These are phyloP conservation scores for Candida pseudoglaebosa DNA, from an alignment of 805 yeast species.

Conservation along the genomic window DNA sequence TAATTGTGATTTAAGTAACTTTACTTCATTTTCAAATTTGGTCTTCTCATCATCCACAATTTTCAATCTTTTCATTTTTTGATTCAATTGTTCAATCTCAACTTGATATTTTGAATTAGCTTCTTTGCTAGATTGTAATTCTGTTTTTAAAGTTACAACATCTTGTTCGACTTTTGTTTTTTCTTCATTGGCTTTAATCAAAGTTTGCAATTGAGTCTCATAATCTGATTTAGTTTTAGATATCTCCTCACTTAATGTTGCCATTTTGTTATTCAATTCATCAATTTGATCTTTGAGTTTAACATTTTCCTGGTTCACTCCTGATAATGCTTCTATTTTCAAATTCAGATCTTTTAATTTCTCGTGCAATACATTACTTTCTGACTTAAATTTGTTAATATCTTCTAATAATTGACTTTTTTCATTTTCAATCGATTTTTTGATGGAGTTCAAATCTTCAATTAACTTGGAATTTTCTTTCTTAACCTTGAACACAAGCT, in stretches of 20 bases:
- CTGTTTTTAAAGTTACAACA: slow-evolving; percentile 5
- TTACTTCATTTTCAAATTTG: slow-evolving; percentile 3
- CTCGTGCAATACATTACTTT: slow-evolving; percentile 1
- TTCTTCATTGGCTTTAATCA: background rate
- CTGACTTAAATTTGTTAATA: slow-evolving; percentile 3
- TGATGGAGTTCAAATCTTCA: slow-evolving; percentile 5
- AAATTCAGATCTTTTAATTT: background rate
- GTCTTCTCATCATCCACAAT: slow-evolving; percentile 1
- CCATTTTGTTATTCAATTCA: slow-evolving; percentile 6
- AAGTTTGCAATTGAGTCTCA: background rate
- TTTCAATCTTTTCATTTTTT: background rate
- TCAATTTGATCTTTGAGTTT: slow-evolving; percentile 5
- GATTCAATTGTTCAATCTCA: slow-evolving; percentile 1
- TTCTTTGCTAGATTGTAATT: background rate
- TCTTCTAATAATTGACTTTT: slow-evolving; percentile 6
- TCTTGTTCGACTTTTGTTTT: slow-evolving; percentile 7
- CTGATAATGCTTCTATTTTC: background rate
- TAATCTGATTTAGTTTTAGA: background rate
- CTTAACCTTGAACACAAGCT: background rate
- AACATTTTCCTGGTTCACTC: background rate
- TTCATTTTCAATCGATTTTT: slow-evolving; percentile 1
- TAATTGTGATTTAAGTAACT: background rate
- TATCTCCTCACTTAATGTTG: slow-evolving; percentile 1
- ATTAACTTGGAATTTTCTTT: slow-evolving; percentile 1
- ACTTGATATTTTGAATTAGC: background rate